Conservation (phyloP, 2,329 filamentous ascomycete species). For the Lachnellula cervina region DNA sequence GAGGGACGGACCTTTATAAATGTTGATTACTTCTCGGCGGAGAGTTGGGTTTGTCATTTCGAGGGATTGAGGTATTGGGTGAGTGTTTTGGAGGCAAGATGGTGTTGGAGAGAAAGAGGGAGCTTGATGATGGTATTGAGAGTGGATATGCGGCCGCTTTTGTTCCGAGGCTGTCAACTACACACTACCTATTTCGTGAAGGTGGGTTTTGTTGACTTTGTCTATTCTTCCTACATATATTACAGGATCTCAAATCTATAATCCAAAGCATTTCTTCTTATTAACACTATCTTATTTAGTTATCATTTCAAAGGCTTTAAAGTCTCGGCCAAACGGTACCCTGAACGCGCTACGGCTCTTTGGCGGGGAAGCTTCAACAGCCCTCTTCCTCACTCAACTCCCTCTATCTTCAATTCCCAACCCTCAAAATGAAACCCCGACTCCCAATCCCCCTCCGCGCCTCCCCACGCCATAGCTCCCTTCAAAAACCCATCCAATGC, state of each 20-base stretch:
- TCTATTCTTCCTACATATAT: background rate
- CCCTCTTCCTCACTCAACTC: slow-evolving; percentile 1
- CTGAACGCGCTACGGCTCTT: background rate
- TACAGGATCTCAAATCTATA: no score
- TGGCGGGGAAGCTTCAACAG: background rate
- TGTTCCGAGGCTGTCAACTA: background rate
- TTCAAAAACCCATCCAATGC: background rate
- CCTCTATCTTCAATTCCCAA: background rate
- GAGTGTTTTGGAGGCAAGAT: background rate
- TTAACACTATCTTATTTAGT: background rate
- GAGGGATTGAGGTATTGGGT: background rate
- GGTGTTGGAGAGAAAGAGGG: background rate
- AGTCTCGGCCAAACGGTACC: background rate
- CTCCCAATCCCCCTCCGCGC: background rate
- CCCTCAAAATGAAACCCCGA: slow-evolving; percentile 12
- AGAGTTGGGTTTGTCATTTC: slow-evolving; percentile 39
- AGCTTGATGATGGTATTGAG: background rate
- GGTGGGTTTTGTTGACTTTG: background rate
- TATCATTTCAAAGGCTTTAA: background rate
- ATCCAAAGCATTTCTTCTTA: no score
- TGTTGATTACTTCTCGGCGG: slow-evolving; percentile 70
- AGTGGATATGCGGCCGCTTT: background rate
- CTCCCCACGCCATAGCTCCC: background rate
- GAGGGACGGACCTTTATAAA: slow-evolving; percentile 73
- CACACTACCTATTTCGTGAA: no score